Evolutionary conservation across 1,284 basidiomycete genomes (phyloP), one percentile per base, ranked within the genome.

Genomic region (Ustilago tritici): DNA sequence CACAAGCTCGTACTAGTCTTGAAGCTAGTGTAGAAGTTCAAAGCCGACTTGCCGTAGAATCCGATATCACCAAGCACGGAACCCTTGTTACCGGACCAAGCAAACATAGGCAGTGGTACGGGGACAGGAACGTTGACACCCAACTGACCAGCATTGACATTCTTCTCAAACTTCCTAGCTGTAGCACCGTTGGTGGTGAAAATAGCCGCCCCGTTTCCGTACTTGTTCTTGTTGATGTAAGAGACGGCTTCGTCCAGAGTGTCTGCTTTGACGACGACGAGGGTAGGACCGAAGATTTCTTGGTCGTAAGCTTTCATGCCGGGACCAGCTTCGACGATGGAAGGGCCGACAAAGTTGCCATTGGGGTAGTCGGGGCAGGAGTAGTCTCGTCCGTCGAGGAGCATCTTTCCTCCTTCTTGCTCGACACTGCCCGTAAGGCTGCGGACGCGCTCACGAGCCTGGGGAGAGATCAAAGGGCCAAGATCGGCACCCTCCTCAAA

Each of bases 181-280:
- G 95, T 95, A 36, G 95, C 93, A n/a, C 96, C 96, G 56, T 93
- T 94, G 87, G 95, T 93, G 36, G 96, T 99, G 87, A 98, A 98
- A 85, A 98, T 95, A 28, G 95, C 93, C n/a, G 95, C 91, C 35
- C 95, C 96, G 85, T 98, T 98, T 3, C 95, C 89, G 56, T 78
- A 80, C 55, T 74, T 70, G 76, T 79, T 76, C 61, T 69, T 71
- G 65, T 82, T 78, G 66, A 82, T 81, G 69, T 77, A 74, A 28
- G 74, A 62, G 71, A 98, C 90, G 23, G 95, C 96, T 79, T 98
- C 94, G 79, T 98, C 95, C 54, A 99, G 89, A 1, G 92, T 94
- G 62, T 95, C 91, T 7, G 92, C 93, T 62, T 90, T 89, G 78
- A 98, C 86, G 60, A 97, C 89, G 28, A 92, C 89, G 47, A 99